phyloP scores from a whole-genome alignment of 768 basidiomycete genomes.

The Xanthoconium purpureum region DNA sequence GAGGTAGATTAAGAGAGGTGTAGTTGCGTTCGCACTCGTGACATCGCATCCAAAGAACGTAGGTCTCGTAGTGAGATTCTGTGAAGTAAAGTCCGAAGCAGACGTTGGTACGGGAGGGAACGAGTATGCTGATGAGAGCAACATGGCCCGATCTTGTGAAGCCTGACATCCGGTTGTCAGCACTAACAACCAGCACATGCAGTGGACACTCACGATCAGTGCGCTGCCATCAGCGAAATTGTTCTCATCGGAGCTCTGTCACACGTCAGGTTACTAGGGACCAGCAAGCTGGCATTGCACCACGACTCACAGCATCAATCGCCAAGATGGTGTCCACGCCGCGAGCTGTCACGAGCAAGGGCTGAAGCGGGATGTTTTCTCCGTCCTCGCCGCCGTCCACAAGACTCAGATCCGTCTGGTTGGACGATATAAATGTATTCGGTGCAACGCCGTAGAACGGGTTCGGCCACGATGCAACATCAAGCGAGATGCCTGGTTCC shows the following conservation, averaged over 20 bases:
- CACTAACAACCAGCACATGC: not conserved
- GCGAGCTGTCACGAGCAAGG: conserved; percentile 45
- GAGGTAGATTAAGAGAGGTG: conserved; percentile 54
- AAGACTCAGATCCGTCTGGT: conserved; percentile 32
- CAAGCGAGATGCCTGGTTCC: conserved; percentile 25
- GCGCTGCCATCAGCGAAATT: conserved; percentile 25
- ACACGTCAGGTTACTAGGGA: not conserved
- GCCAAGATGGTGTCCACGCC: conserved; percentile 49
- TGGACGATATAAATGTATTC: conserved; percentile 31
- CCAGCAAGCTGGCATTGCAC: not conserved
- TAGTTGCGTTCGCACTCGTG: conserved; percentile 24
- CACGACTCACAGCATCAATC: conserved; percentile 40
- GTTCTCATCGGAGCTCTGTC: conserved; percentile 16
- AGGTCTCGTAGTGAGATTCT: conserved; percentile 36
- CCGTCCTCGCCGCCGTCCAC: conserved; percentile 44
- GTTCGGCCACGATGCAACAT: conserved; percentile 36
- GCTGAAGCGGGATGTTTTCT: conserved; percentile 45
- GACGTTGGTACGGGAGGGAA: conserved; percentile 33
- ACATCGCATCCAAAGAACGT: conserved; percentile 48
- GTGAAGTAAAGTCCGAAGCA: conserved; percentile 29
- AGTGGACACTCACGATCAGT: conserved; percentile 20
- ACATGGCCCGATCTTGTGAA: conserved; percentile 37
- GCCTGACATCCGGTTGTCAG: conserved; percentile 6
- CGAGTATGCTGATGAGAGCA: conserved; percentile 33
- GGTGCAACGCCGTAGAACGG: conserved; percentile 36